Evolutionary conservation across 2,329 filamentous ascomycete species (phyloP).

Genomic region (Cercospora janseana): DNA sequence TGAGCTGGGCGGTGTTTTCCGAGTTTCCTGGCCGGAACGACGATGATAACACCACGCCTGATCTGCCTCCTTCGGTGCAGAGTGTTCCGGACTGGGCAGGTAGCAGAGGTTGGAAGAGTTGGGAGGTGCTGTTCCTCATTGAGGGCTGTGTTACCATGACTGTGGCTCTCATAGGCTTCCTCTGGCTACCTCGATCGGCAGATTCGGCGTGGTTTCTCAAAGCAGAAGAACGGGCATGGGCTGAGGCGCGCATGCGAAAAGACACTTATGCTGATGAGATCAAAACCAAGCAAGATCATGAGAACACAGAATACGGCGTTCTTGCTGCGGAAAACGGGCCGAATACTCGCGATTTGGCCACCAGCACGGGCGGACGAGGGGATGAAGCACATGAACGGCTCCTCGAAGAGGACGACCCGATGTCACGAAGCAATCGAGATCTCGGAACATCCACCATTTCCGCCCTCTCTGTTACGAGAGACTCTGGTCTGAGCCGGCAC

Average conservation of each 20-base stretch:
- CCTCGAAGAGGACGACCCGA: constrained; percentile 16
- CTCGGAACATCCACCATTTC: constrained; percentile 24
- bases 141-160: constrained; percentile 50
- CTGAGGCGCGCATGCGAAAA: constrained; percentile 45
- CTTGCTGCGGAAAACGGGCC: not conserved
- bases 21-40: constrained; percentile 37
- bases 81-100: not conserved
- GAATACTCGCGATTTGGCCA: not conserved
- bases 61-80: constrained; percentile 17
- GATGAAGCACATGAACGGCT: constrained; percentile 27
- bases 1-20: constrained; percentile 53
- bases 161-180: constrained; percentile 48
- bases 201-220: constrained; percentile 55
- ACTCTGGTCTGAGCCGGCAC: constrained; percentile 45
- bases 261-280: constrained; percentile 25
- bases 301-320: constrained; percentile 4
- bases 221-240: constrained; percentile 46
- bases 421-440: constrained; percentile 1
- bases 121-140: constrained; percentile 53
- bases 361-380: constrained; percentile 8
- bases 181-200: constrained; percentile 51
- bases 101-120: constrained; percentile 43
- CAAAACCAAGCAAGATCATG: constrained; percentile 7
- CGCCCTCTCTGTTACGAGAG: constrained; percentile 40
- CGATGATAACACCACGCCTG: constrained; percentile 3